A percentile compares a stretch with the other conserved stretches of the same genome.
phyloP scores from a whole-genome alignment of 2,329 filamentous ascomycete genomes.

The Claviceps spartinae region DNA sequence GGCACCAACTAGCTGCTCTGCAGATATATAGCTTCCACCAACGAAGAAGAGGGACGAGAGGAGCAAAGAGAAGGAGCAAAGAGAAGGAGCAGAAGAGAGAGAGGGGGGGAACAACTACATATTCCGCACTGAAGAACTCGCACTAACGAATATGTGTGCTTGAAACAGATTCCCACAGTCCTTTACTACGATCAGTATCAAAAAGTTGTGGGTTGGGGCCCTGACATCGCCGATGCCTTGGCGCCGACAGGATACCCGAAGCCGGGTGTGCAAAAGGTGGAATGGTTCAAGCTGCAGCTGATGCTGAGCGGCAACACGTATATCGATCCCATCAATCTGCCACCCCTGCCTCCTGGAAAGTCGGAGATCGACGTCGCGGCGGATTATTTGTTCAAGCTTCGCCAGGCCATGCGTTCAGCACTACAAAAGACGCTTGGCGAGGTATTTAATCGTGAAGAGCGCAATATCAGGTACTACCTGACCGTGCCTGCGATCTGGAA shows the following conservation, averaged over 20 bases:
- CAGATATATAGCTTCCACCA: background rate
- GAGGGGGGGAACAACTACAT: no score
- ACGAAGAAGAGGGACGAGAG: background rate
- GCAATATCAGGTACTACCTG: slow-evolving; percentile 94
- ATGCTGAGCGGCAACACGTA: slow-evolving; percentile 99
- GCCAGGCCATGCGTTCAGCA: slow-evolving; percentile 91
- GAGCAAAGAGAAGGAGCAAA: background rate
- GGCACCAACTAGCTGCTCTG: slow-evolving; percentile 5
- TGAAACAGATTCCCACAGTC: slow-evolving; percentile 80
- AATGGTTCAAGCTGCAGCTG: slow-evolving; percentile 99
- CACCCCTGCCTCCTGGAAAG: slow-evolving; percentile 91
- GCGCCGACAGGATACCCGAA: slow-evolving; percentile 96
- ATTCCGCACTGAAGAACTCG: background rate
- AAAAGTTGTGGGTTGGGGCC: slow-evolving; percentile 98
- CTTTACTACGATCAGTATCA: slow-evolving; percentile 99
- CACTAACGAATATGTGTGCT: background rate
- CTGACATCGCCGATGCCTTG: slow-evolving; percentile 92
- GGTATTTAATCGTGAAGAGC: slow-evolving; percentile 94
- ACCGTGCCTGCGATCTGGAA: slow-evolving; percentile 99
- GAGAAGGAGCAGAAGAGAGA: background rate
- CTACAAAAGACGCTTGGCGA: slow-evolving; percentile 93
- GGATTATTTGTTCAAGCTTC: slow-evolving; percentile 95
- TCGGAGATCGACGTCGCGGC: slow-evolving; percentile 99
- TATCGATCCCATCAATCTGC: slow-evolving; percentile 97
- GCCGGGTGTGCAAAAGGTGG: slow-evolving; percentile 93